These are phyloP conservation scores for Cercophora newfieldiana DNA, from an alignment of 495 filamentous ascomycete species.

Conservation along the genomic window DNA sequence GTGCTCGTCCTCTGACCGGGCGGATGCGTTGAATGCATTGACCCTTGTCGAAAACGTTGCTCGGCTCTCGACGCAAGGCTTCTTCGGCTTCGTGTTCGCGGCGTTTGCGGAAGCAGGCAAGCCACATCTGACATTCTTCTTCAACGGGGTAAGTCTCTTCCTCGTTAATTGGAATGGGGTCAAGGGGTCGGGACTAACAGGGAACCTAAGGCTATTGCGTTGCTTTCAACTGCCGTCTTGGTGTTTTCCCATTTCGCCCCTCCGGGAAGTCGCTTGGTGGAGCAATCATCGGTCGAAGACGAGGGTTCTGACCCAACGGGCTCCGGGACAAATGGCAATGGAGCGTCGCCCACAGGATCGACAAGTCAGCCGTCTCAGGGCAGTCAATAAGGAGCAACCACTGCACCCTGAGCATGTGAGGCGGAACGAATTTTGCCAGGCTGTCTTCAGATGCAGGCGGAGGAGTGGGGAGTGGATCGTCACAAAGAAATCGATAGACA, in stretches of 20 bases:
- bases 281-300: background rate
- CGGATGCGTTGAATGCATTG: slow-evolving; percentile 57
- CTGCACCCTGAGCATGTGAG: no score
- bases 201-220: slow-evolving; percentile 27
- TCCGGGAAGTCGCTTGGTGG: background rate
- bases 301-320: no score
- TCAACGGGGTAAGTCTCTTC: slow-evolving; percentile 52
- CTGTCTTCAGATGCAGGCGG: no score
- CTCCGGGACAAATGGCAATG: no score
- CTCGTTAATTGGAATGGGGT: no score
- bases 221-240: slow-evolving; percentile 6
- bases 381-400: no score
- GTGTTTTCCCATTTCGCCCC: slow-evolving; percentile 9
- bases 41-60: slow-evolving; percentile 58
- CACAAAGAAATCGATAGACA: no score
- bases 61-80: slow-evolving; percentile 48
- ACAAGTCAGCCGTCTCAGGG: no score
- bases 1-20: slow-evolving; percentile 46
- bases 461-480: no score
- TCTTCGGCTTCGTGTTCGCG: slow-evolving; percentile 57
- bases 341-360: no score
- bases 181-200: background rate
- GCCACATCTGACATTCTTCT: slow-evolving; percentile 53
- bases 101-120: slow-evolving; percentile 49
- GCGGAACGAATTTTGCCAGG: no score